Percentiles rank a stretch among this genome's conserved stretches.
Evolutionary conservation across 768 basidiomycete genomes (phyloP).

Genomic region (Amanita pseudoporphyria): DNA sequence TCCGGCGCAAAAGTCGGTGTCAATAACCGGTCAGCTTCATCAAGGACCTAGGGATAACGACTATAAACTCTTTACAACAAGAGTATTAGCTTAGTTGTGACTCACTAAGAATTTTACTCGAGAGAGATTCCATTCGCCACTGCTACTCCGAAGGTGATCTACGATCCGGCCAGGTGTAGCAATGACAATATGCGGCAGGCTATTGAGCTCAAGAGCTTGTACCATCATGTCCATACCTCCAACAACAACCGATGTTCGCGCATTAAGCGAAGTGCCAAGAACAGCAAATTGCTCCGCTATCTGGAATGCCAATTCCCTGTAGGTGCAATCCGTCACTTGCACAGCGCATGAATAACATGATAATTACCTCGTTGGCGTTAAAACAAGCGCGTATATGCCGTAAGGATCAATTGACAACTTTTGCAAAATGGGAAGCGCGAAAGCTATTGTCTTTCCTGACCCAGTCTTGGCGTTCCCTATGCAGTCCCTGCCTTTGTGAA

Average conservation of each 20-base stretch:
- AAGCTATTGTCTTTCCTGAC: constrained; percentile 96
- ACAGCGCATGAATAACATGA: background rate
- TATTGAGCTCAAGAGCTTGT: constrained; percentile 79
- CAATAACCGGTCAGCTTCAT: constrained; percentile 92
- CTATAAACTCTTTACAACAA: background rate
- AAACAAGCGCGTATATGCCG: constrained; percentile 85
- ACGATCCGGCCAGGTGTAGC: constrained; percentile 95
- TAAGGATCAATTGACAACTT: constrained; percentile 83
- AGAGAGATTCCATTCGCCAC: constrained; percentile 75
- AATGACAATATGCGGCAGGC: constrained; percentile 86
- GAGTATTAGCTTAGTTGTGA: constrained; percentile 1
- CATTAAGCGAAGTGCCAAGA: constrained; percentile 70
- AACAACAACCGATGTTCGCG: constrained; percentile 82
- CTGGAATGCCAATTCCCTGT: constrained; percentile 93
- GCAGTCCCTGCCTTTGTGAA: constrained; percentile 73
- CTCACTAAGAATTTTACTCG: constrained; percentile 78
- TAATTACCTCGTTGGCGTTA: constrained; percentile 88
- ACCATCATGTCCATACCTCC: constrained; percentile 99
- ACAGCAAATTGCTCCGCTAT: constrained; percentile 95
- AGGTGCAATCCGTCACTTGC: background rate
- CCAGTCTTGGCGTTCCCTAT: constrained; percentile 98
- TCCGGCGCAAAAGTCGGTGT: constrained; percentile 87
- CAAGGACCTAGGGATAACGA: constrained; percentile 56
- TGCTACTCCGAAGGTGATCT: constrained; percentile 75
- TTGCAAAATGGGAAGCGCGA: constrained; percentile 92